Evolutionary conservation across 2,329 filamentous ascomycete species (phyloP).

Genomic region (Penicillium digitatum): DNA sequence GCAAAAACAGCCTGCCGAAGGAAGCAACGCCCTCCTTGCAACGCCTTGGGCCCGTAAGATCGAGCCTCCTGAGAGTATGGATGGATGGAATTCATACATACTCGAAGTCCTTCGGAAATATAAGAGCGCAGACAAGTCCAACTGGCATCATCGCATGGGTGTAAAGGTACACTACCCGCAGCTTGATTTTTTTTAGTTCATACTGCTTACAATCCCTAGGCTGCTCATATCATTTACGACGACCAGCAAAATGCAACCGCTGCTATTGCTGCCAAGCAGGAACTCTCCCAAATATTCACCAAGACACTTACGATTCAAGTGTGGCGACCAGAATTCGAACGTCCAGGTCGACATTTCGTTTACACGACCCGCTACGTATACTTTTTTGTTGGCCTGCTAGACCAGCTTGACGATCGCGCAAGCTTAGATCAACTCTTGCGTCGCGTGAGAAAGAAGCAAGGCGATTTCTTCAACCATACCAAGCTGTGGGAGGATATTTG

Average conservation of each 20-base stretch:
- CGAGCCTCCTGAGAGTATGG: slow-evolving; percentile 46
- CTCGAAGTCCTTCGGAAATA: slow-evolving; percentile 56
- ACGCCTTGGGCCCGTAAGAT: slow-evolving; percentile 56
- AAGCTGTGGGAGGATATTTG: slow-evolving; percentile 62
- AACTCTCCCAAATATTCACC: slow-evolving; percentile 82
- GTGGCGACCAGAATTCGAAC: slow-evolving; percentile 87
- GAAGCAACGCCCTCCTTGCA: slow-evolving; percentile 48
- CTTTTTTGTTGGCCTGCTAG: slow-evolving; percentile 72
- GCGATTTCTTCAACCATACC: slow-evolving; percentile 64
- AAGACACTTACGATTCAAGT: slow-evolving; percentile 94
- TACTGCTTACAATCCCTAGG: slow-evolving; percentile 39
- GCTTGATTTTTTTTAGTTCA: slow-evolving; percentile 14
- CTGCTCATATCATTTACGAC: slow-evolving; percentile 60
- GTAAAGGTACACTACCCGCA: slow-evolving; percentile 56
- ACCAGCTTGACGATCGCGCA: slow-evolving; percentile 67
- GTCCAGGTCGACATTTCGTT: slow-evolving; percentile 81
- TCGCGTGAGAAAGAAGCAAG: slow-evolving; percentile 74
- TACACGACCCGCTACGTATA: slow-evolving; percentile 83
- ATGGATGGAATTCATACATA: slow-evolving; percentile 59
- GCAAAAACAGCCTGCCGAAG: slow-evolving; percentile 43
- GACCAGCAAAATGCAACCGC: slow-evolving; percentile 50
- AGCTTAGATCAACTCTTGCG: slow-evolving; percentile 75
- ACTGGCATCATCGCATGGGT: slow-evolving; percentile 92
- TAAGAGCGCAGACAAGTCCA: slow-evolving; percentile 74
- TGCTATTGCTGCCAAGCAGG: slow-evolving; percentile 64